Base-by-base conservation (phyloP, 345 rosid genomes). In the Pelargonium nanum region DNA sequence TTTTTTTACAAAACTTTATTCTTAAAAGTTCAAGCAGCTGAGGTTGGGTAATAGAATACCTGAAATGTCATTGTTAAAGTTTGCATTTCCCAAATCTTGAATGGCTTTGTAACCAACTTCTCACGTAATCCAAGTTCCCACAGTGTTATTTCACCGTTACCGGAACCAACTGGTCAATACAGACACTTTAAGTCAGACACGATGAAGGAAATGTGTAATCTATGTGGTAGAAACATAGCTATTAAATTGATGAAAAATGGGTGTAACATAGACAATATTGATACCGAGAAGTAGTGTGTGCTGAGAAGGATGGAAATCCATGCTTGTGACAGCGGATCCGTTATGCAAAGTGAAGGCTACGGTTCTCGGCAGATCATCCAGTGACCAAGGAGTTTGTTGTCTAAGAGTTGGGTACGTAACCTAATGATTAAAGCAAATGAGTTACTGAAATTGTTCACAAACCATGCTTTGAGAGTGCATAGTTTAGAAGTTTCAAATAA, bases 251-350 rank as follows among this genome's bases (percentile, higher is more conserved):
- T 34, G 17, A 4, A 25, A 21, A 48, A 48, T 22, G 24, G 23
- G 21, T 52, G 44, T 16, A 52, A 55, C 58, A 61, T 20, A 61
- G 65, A 26, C 4, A 58, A 68, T 45, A 22, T 61, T 48, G 63
- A 68, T 85, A 91, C 98, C 96, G 53, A 91, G 92, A 75, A 91
- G 95, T 75, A 78, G 45, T 0, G 81, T 75, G 20, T 83, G 79
- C 56, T 77, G 81, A 55, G 79, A 61, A 66, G 98, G 96, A 74
- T 83, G 92, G 69, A 91, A 88, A 70, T 86, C 96, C 95, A 91
- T 77, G 96, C 98, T 91, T 60, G 68, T 80, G 65, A 86, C 92
- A 58, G 72, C 21, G 55, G 98, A 86, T 34, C 92, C 95, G 72
- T 80, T 92, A 69, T 82, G 90, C 77, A 85, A 55, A 12, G 81